Evolutionary conservation across 768 basidiomycete species (phyloP).

Genomic region (Russula compacta): DNA sequence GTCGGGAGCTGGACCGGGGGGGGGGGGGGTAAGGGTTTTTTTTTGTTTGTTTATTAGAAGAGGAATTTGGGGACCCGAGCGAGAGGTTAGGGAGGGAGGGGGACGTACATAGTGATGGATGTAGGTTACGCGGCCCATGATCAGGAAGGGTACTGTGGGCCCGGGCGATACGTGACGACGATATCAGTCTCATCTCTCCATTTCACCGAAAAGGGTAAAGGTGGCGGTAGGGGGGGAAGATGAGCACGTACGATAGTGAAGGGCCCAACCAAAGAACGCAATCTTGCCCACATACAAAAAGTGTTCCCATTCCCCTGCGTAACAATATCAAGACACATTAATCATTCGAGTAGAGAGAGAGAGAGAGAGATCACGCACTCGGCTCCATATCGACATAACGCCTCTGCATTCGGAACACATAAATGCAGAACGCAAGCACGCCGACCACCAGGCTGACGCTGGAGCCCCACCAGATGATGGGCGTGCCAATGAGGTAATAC

Average conservation of each 20-base stretch:
- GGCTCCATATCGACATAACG: constrained; percentile 89
- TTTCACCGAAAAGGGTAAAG: neutral
- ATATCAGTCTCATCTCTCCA: no score
- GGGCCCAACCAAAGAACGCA: constrained; percentile 82
- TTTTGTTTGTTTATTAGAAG: neutral
- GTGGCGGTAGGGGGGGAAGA: neutral
- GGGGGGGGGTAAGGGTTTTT: neutral
- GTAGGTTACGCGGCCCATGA: constrained; percentile 97
- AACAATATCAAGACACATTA: neutral
- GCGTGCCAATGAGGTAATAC: constrained; percentile 91
- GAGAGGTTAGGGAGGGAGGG: neutral
- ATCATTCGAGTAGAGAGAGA: constrained; percentile 1
- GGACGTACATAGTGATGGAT: constrained; percentile 86
- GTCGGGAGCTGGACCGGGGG: constrained; percentile 64
- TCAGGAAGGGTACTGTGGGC: constrained; percentile 77
- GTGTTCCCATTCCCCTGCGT: constrained; percentile 82
- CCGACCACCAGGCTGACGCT: constrained; percentile 54
- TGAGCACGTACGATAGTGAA: constrained; percentile 69
- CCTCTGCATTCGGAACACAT: constrained; percentile 76
- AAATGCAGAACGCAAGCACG: constrained; percentile 46
- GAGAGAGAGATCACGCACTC: constrained; percentile 37
- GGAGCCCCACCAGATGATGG: constrained; percentile 85
- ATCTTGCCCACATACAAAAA: constrained; percentile 90
- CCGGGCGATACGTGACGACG: neutral
- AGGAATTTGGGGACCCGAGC: neutral